Conservation (phyloP, 352 stramenopile genomes). For the Phytophthora sansomeana region DNA sequence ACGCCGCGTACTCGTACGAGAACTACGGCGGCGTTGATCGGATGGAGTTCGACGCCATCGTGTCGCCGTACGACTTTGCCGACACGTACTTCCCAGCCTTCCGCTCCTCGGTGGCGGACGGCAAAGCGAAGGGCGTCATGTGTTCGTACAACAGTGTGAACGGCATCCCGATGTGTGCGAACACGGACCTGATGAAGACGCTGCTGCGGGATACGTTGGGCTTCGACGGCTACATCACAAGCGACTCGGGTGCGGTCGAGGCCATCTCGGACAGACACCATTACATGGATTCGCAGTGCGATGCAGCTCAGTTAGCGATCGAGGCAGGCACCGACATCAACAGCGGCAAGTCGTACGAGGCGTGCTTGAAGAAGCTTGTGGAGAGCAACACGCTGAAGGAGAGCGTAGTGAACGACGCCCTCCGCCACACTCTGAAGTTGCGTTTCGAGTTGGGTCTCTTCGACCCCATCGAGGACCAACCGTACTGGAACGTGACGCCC, state of each 20-base stretch:
- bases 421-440: too few relatives aligned
- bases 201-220: conserved; percentile 81
- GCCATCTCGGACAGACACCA: conserved; percentile 80
- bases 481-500: too few relatives aligned
- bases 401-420: too few relatives aligned
- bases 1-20: conserved; percentile 58
- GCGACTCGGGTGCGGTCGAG: conserved; percentile 92
- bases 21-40: too few relatives aligned
- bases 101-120: too few relatives aligned
- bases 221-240: conserved; percentile 95
- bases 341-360: conserved; percentile 82
- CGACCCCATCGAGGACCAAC: too few relatives aligned
- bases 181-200: conserved; percentile 73
- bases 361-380: conserved; percentile 74
- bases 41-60: too few relatives aligned
- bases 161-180: conserved; percentile 94
- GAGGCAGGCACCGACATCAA: conserved; percentile 89
- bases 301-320: conserved; percentile 66
- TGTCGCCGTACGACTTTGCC: too few relatives aligned
- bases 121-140: conserved; percentile 94
- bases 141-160: conserved; percentile 98
- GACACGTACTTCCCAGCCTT: too few relatives aligned
- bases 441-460: too few relatives aligned
- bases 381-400: conserved; percentile 76
- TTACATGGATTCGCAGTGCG: conserved; percentile 79